Conservation (phyloP, 2,329 filamentous ascomycete species). For the Penicillium thymicola region DNA sequence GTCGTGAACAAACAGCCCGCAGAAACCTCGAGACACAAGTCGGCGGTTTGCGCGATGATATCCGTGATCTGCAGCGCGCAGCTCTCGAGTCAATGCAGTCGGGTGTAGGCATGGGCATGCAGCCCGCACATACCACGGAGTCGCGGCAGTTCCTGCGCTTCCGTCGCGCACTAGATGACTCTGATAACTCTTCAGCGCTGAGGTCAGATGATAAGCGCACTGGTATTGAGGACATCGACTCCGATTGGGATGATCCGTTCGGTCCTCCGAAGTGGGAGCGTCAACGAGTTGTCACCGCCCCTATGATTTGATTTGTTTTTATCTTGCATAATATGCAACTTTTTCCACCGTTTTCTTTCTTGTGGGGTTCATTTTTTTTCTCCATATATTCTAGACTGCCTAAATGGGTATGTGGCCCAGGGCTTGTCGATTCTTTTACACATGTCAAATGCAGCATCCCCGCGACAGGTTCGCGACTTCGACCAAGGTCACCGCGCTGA, state of each 20-base stretch:
- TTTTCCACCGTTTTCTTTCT: constrained; percentile 13
- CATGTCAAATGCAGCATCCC: not conserved
- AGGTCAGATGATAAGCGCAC: constrained; percentile 14
- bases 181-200: constrained; percentile 15
- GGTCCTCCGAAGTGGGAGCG: constrained; percentile 28
- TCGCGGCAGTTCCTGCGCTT: constrained; percentile 32
- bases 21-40: constrained; percentile 46
- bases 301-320: constrained; percentile 29
- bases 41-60: constrained; percentile 40
- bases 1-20: constrained; percentile 47
- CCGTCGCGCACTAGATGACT: constrained; percentile 24
- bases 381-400: not conserved
- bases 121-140: constrained; percentile 32
- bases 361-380: constrained; percentile 17
- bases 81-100: constrained; percentile 31
- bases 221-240: constrained; percentile 22
- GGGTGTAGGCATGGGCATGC: constrained; percentile 20
- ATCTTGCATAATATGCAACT: not conserved
- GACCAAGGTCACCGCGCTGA: constrained; percentile 18
- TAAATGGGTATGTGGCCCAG: not conserved
- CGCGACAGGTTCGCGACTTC: constrained; percentile 15
- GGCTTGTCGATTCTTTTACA: not conserved
- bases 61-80: constrained; percentile 35
- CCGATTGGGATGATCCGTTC: constrained; percentile 28
- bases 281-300: constrained; percentile 24